These are phyloP conservation scores for Diaporthe caulivora DNA, from an alignment of 2,329 filamentous ascomycete genomes.

Conservation along the genomic window DNA sequence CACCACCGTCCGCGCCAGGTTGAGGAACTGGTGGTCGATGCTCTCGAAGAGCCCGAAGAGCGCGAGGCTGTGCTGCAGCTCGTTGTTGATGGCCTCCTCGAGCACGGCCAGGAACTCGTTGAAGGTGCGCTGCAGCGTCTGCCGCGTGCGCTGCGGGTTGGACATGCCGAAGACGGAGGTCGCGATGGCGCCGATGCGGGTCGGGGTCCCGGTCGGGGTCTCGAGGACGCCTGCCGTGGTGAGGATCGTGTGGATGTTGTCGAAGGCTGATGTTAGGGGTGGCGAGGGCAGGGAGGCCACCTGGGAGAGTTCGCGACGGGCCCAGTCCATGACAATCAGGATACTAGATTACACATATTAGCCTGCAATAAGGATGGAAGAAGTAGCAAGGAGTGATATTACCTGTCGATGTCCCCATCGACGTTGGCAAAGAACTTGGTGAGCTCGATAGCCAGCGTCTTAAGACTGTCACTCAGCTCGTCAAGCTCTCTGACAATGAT, in stretches of 20 bases:
- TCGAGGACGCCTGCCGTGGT: slow-evolving; percentile 73
- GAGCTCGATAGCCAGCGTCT: slow-evolving; percentile 85
- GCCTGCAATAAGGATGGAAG: neutral
- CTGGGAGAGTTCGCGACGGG: slow-evolving; percentile 83
- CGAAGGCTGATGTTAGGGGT: slow-evolving; percentile 78
- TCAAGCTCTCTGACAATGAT: slow-evolving; percentile 90
- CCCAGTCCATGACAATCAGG: slow-evolving; percentile 96
- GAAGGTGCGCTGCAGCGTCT: slow-evolving; percentile 87
- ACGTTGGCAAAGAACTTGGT: slow-evolving; percentile 95
- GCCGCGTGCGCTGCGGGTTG: slow-evolving; percentile 82
- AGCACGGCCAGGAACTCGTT: slow-evolving; percentile 88
- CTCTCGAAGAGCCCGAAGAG: slow-evolving; percentile 92
- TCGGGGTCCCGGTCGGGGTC: slow-evolving; percentile 69
- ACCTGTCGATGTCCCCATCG: slow-evolving; percentile 91
- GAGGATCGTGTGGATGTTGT: slow-evolving; percentile 85
- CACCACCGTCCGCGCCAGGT: slow-evolving; percentile 85
- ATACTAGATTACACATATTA: slow-evolving; percentile 65
- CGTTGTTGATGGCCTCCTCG: slow-evolving; percentile 88
- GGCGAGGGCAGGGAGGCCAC: slow-evolving; percentile 69
- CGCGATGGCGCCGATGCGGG: slow-evolving; percentile 75
- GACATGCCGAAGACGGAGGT: slow-evolving; percentile 84
- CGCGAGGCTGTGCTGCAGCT: slow-evolving; percentile 82
- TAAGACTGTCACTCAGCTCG: slow-evolving; percentile 86
- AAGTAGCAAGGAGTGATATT: slow-evolving; percentile 46
- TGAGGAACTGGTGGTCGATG: slow-evolving; percentile 91